Percentiles rank a stretch among this genome's conserved stretches.
These are phyloP conservation scores for Triticum monococcum DNA, from an alignment of 176 grass and related monocot genomes.

Conservation along the genomic window DNA sequence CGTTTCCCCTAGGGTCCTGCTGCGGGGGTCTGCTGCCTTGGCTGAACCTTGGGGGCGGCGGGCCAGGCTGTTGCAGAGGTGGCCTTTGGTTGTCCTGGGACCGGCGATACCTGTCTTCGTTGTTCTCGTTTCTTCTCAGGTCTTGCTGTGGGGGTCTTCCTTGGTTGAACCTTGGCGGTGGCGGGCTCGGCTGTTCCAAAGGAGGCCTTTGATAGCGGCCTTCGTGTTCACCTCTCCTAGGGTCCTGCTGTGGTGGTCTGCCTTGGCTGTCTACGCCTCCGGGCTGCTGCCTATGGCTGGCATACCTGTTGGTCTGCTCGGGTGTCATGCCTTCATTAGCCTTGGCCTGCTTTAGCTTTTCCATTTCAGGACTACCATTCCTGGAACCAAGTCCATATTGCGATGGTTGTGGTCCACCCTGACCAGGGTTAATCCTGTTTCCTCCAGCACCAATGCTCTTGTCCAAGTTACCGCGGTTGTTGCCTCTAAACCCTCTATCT, in stretches of 20 bases:
- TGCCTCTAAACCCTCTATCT: slow-evolving; percentile 15
- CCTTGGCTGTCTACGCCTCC: slow-evolving; percentile 9
- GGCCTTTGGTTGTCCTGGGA: slow-evolving; percentile 5
- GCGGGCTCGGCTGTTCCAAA: slow-evolving; percentile 9
- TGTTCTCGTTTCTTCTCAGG: slow-evolving; percentile 32
- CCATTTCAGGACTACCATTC: not conserved
- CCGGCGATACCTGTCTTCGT: not conserved
- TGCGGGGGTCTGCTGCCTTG: slow-evolving; percentile 31
- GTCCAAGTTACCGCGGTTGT: not conserved
- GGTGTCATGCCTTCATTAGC: not conserved
- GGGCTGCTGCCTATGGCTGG: slow-evolving; percentile 9
- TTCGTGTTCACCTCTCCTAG: not conserved
- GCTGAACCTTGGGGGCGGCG: slow-evolving; percentile 27
- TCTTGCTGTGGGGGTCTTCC: slow-evolving; percentile 34
- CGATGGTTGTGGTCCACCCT: slow-evolving; percentile 8
- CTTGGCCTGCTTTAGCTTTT: not conserved
- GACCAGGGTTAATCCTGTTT: slow-evolving; percentile 14
- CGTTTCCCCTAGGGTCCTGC: slow-evolving; percentile 40
- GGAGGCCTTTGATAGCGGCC: not conserved
- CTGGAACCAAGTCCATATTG: not conserved
- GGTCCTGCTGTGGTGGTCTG: slow-evolving; percentile 17
- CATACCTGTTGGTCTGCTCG: slow-evolving; percentile 39
- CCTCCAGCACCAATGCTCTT: not conserved
- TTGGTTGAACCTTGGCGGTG: slow-evolving; percentile 33
- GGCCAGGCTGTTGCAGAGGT: slow-evolving; percentile 4